phyloP scores from a whole-genome alignment of 108 stramenopile species.

The Nitzschia palea region DNA sequence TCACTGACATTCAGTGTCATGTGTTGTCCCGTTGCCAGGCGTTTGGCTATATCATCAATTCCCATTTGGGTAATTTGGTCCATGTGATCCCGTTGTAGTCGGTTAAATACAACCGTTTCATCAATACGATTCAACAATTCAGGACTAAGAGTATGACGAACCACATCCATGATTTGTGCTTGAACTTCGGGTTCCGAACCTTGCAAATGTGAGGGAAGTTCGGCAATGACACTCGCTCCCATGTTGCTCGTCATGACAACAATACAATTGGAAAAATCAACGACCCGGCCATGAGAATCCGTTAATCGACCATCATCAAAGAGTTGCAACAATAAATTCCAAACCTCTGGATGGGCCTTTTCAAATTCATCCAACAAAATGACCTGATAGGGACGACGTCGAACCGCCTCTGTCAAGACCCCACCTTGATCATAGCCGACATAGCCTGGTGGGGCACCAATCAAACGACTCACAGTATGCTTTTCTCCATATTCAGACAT shows the following conservation, averaged over 20 bases:
- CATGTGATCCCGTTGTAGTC: constrained; percentile 75
- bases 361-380: constrained; percentile 86
- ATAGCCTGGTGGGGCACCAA: constrained; percentile 62
- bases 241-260: constrained; percentile 86
- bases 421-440: constrained; percentile 84
- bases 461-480: constrained; percentile 80
- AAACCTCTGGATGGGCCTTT: constrained; percentile 77
- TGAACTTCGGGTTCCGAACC: constrained; percentile 68
- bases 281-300: constrained; percentile 72
- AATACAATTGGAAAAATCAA: constrained; percentile 76
- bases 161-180: constrained; percentile 61
- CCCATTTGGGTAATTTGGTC: constrained; percentile 64
- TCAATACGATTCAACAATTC: constrained; percentile 83
- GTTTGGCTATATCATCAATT: constrained; percentile 56
- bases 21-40: constrained; percentile 60
- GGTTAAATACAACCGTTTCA: constrained; percentile 68
- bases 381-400: constrained; percentile 84
- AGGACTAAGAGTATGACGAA: constrained; percentile 65
- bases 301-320: constrained; percentile 83
- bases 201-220: constrained; percentile 51
- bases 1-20: constrained; percentile 66
- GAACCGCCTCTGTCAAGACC: constrained; percentile 69
- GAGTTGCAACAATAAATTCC: constrained; percentile 81
- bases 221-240: constrained; percentile 67
- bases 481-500: constrained; percentile 91